Percentiles rank a stretch among this genome's conserved stretches.
Conservation (phyloP, 1,139 yeast genomes). For the Suhomyces ambrosiae region DNA sequence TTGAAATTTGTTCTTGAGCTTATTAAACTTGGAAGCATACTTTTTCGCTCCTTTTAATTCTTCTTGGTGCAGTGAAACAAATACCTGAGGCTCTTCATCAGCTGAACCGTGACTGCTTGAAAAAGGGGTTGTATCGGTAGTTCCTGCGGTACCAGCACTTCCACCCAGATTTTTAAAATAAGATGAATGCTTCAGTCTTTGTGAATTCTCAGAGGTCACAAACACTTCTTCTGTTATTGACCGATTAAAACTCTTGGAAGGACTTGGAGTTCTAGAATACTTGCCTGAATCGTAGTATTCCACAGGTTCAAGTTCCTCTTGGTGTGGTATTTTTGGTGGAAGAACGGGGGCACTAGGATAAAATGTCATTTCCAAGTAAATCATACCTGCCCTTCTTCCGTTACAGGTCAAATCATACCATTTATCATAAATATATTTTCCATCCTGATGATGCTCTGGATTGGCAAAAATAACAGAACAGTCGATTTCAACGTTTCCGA, state of each 20-base stretch:
- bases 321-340: conserved; percentile 40
- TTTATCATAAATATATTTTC: conserved; percentile 71
- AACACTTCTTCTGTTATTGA: conserved; percentile 9
- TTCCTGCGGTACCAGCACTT: conserved; percentile 6
- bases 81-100: conserved; percentile 17
- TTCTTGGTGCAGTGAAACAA: conserved; percentile 16
- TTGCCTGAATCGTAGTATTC: conserved; percentile 3
- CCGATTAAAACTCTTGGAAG: conserved; percentile 3
- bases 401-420: conserved; percentile 78
- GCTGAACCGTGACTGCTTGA: conserved; percentile 11
- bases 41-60: conserved; percentile 23
- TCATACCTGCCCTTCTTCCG: conserved; percentile 83
- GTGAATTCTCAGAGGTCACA: conserved; percentile 18
- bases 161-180: conserved; percentile 16
- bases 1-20: conserved; percentile 35
- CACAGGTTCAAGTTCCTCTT: conserved; percentile 3
- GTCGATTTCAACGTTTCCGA: conserved; percentile 81
- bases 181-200: conserved; percentile 18
- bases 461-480: conserved; percentile 63
- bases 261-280: conserved; percentile 10
- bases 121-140: conserved; percentile 9
- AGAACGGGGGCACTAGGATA: conserved; percentile 63
- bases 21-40: conserved; percentile 31
- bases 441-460: conserved; percentile 54
- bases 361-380: conserved; percentile 89